These are phyloP conservation scores for Hypericum androsaemum DNA, from an alignment of 345 rosid species.

Conservation along the genomic window DNA sequence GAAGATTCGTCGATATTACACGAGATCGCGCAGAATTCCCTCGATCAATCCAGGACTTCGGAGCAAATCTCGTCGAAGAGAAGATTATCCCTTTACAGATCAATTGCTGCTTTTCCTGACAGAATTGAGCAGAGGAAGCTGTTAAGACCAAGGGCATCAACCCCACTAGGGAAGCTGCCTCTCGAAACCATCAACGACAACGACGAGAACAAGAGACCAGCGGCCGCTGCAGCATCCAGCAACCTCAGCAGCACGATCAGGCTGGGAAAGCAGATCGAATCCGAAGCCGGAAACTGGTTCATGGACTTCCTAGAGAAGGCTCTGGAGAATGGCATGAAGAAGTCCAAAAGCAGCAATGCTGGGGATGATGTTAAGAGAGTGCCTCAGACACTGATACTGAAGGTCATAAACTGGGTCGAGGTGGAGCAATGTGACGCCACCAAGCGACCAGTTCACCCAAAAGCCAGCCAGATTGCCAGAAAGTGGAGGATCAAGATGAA, in stretches of 20 bases:
- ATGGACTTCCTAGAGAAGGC: conserved; percentile 80
- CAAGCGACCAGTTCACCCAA: conserved; percentile 58
- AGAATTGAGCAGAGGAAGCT: conserved; percentile 26
- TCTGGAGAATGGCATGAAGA: conserved; percentile 67
- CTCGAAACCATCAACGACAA: conserved; percentile 35
- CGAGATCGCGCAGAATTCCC: conserved; percentile 42
- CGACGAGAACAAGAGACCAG: conserved; percentile 63
- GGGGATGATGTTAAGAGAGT: conserved; percentile 42
- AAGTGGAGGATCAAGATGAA: conserved; percentile 74
- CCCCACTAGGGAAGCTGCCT: conserved; percentile 29
- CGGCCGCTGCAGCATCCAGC: conserved; percentile 6
- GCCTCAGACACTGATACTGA: conserved; percentile 54
- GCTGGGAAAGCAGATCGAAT: conserved; percentile 59
- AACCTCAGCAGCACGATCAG: conserved; percentile 41
- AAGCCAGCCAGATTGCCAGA: conserved; percentile 58
- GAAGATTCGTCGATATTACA: conserved; percentile 38
- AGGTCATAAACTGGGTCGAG: conserved; percentile 79
- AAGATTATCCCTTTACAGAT: conserved; percentile 39
- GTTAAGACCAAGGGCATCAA: conserved; percentile 4
- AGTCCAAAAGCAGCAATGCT: conserved; percentile 32
- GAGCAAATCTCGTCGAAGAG: conserved; percentile 33
- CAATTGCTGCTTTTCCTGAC: conserved; percentile 34
- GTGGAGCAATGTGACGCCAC: conserved; percentile 51
- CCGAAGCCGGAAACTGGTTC: conserved; percentile 85
- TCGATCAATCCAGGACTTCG: conserved; percentile 30